Base-by-base conservation (phyloP, 345 rosid genomes). In the Dimocarpus longan region DNA sequence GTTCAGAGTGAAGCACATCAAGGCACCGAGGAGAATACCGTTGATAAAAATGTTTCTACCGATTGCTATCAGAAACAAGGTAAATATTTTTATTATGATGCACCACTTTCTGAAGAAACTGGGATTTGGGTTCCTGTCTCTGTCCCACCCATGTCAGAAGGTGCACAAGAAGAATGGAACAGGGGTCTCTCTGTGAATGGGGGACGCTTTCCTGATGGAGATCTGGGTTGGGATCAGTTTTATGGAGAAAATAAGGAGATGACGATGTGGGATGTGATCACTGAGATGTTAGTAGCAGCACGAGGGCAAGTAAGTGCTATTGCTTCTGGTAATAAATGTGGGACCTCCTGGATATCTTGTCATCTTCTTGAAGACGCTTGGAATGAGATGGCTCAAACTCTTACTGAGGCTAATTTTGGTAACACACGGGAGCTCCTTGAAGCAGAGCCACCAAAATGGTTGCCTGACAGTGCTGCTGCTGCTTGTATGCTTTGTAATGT, bases 381-480 rank as follows among this genome's bases (percentile, higher is more conserved):
- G 83, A 66, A 74, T 28, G 86, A 80, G 79, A 80, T 83, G 83
- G 81, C 86, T 74, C 83, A 80, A 74, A 80, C 80, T n/a, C 86
- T 83, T 46, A 75, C 77, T 0, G 83, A 80, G 57, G 86, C 81
- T 77, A 83, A 80, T 74, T 80, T 84, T 77, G 83, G 83, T 46
- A 80, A 77, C 12, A 8, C 40, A 0, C 37, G 67, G 75, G 82
- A 62, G 44, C 77, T 75, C 75, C 79, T 80, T 24, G 82, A 80
- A 69, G 70, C 76, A 48, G 79, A 80, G 54, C 82, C 82, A 0
- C 82, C 76, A 0, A 75, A 48, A 75, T 80, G 79, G 79, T 80
- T 80, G 66, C 70, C 79, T 68, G 79, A 75, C 64, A 80, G 79
- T 75, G 43, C 79, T 16, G 79, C 82, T 48, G 13, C 82, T 68